These are phyloP conservation scores for Besnoitia besnoiti DNA, from an alignment of 169 alveolate species.

Conservation along the genomic window DNA sequence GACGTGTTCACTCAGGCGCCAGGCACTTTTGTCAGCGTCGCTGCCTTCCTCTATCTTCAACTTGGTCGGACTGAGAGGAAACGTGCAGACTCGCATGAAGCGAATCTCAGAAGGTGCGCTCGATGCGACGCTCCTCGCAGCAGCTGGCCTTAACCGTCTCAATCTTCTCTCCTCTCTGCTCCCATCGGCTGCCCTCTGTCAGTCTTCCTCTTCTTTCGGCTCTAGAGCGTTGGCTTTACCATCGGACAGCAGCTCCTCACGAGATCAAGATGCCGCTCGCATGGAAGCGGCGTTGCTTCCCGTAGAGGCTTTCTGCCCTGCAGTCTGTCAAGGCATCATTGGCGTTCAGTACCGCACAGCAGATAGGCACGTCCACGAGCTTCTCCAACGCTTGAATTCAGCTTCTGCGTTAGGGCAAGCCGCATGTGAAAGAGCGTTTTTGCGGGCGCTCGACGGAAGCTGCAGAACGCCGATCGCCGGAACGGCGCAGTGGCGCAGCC, in stretches of 20 bases:
- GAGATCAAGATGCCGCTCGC: background rate
- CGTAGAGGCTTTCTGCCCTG: background rate
- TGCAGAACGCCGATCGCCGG: slow-evolving; percentile 77
- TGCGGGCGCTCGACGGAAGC: slow-evolving; percentile 74
- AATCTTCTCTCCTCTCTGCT: slow-evolving; percentile 64
- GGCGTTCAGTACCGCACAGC: slow-evolving; percentile 71
- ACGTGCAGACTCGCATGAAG: slow-evolving; percentile 74
- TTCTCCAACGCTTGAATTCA: slow-evolving; percentile 44
- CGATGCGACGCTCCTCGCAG: slow-evolving; percentile 74
- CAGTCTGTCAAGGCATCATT: slow-evolving; percentile 45
- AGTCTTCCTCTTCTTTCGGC: background rate
- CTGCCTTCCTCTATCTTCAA: slow-evolving; percentile 22
- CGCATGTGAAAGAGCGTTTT: slow-evolving; percentile 75
- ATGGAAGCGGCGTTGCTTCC: slow-evolving; percentile 24
- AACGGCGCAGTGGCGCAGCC: slow-evolving; percentile 1
- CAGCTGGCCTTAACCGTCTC: slow-evolving; percentile 73
- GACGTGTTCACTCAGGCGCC: slow-evolving; percentile 69
- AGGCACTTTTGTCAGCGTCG: slow-evolving; percentile 46
- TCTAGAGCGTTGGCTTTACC: no score
- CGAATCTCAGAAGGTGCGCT: slow-evolving; percentile 68
- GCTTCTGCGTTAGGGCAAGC: slow-evolving; percentile 25
- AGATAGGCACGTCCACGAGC: slow-evolving; percentile 55
- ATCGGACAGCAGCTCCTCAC: background rate
- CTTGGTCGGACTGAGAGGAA: slow-evolving; percentile 74
- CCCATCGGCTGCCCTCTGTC: slow-evolving; percentile 48